Percentiles rank a stretch among this genome's conserved stretches.
phyloP scores from a whole-genome alignment of 108 stramenopile species.

The Ochromonas danica region DNA sequence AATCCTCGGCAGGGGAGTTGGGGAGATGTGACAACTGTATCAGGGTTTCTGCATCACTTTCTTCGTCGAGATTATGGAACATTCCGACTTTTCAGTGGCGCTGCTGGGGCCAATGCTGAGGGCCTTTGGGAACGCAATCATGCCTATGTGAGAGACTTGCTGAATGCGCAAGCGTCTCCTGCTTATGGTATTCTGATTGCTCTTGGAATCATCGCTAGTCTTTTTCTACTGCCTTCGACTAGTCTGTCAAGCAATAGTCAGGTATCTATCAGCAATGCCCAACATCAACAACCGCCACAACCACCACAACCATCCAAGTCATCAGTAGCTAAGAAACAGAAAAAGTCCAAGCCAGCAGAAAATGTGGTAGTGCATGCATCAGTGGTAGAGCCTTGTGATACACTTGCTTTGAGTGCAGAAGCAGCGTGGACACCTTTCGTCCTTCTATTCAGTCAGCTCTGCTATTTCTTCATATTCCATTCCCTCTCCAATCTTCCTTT shows the following conservation, averaged over 20 bases:
- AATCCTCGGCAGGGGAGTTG: conserved; percentile 66
- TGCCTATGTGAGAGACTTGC: not conserved
- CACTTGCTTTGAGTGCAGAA: not conserved
- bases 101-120: conserved; percentile 38
- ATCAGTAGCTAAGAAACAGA: not conserved
- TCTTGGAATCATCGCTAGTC: conserved; percentile 3
- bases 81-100: conserved; percentile 62
- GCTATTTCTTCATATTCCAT: conserved; percentile 71
- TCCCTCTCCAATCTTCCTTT: conserved; percentile 68
- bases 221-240: conserved; percentile 10
- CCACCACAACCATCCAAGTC: not conserved
- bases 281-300: no score
- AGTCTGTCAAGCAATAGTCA: not conserved
- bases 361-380: not conserved
- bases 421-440: conserved; percentile 11
- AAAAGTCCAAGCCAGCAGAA: conserved; percentile 36
- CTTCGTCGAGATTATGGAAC: conserved; percentile 71
- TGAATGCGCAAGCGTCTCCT: conserved; percentile 1
- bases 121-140: conserved; percentile 37
- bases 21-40: conserved; percentile 62
- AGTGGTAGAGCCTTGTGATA: not conserved
- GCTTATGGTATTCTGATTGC: conserved; percentile 33
- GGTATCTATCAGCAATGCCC: not conserved
- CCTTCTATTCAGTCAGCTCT: conserved; percentile 35
- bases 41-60: conserved; percentile 66